A percentile compares a stretch with the other conserved stretches of the same genome.
Evolutionary conservation across 495 filamentous ascomycete species (phyloP).

Genomic region (Penicillium nucicola): DNA sequence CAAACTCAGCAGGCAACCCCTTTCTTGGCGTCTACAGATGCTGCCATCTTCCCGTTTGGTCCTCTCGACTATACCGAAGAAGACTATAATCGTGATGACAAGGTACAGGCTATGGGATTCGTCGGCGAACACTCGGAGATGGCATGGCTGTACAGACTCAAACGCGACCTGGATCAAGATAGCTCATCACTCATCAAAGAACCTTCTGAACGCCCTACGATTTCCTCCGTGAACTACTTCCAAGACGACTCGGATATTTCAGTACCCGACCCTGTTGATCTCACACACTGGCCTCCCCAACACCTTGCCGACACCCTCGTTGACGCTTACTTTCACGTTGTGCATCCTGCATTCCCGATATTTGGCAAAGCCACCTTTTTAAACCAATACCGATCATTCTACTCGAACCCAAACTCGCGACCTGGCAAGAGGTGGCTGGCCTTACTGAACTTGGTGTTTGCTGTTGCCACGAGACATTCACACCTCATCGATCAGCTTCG

Average conservation of each 20-base stretch:
- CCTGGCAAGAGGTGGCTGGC: slow-evolving; percentile 53
- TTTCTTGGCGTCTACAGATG: slow-evolving; percentile 1
- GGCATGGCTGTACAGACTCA: slow-evolving; percentile 55
- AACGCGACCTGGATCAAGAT: slow-evolving; percentile 33
- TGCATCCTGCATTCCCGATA: slow-evolving; percentile 60
- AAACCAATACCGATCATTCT: slow-evolving; percentile 40
- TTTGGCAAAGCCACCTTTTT: slow-evolving; percentile 47
- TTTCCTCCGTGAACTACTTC: slow-evolving; percentile 51
- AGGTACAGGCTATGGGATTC: slow-evolving; percentile 52
- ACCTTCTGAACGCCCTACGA: slow-evolving; percentile 20
- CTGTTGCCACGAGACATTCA: slow-evolving; percentile 54
- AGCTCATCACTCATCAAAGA: slow-evolving; percentile 13
- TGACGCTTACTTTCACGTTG: slow-evolving; percentile 50
- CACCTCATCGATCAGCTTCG: slow-evolving; percentile 35
- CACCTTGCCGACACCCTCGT: slow-evolving; percentile 52
- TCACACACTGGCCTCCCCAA: slow-evolving; percentile 45
- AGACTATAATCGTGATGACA: slow-evolving; percentile 54
- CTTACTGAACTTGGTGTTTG: slow-evolving; percentile 64
- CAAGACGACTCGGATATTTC: slow-evolving; percentile 50
- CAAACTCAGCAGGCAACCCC: background rate
- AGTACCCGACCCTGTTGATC: slow-evolving; percentile 42
- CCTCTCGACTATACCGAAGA: slow-evolving; percentile 54
- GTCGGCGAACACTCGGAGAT: slow-evolving; percentile 63
- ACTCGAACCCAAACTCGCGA: slow-evolving; percentile 27
- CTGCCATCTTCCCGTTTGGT: slow-evolving; percentile 43